These are phyloP conservation scores for Cicer chorassanicum DNA, from an alignment of 306 rosid genomes.

Conservation along the genomic window DNA sequence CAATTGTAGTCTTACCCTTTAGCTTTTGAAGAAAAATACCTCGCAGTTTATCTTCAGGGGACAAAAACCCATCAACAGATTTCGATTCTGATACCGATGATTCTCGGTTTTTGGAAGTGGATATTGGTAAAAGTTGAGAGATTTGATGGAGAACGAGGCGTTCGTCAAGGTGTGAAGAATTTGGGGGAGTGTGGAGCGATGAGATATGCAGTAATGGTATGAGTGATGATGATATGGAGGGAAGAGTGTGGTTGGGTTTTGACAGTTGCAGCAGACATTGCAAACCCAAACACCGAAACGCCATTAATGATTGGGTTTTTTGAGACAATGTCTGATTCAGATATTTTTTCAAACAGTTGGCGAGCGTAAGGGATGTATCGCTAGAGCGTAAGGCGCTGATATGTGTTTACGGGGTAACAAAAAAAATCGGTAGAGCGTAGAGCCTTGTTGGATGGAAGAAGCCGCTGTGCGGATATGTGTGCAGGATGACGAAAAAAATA, in stretches of 20 bases:
- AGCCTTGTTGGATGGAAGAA: too few species aligned
- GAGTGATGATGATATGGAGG: slow-evolving; percentile 10
- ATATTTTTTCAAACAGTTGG: too few species aligned
- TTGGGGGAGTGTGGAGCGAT: slow-evolving; percentile 49
- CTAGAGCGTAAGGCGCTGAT: too few species aligned
- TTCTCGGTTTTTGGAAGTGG: slow-evolving; percentile 4
- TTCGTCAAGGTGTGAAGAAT: slow-evolving; percentile 48
- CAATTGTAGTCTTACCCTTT: slow-evolving; percentile 68
- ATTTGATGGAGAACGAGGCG: slow-evolving; percentile 59
- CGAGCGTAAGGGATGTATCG: too few species aligned
- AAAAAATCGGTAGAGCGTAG: too few species aligned
- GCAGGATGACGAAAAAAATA: too few species aligned
- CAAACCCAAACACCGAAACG: background rate
- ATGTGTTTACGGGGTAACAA: too few species aligned
- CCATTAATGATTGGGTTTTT: background rate
- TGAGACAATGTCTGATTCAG: too few species aligned
- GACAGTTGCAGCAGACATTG: background rate
- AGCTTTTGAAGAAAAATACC: slow-evolving; percentile 84
- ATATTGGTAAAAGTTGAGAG: slow-evolving; percentile 53
- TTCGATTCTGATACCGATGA: slow-evolving; percentile 32
- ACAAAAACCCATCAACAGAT: slow-evolving; percentile 64
- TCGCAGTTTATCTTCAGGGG: slow-evolving; percentile 72
- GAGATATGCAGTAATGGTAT: slow-evolving; percentile 31
- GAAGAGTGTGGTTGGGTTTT: slow-evolving; percentile 35
- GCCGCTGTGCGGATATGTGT: too few species aligned